Evolutionary conservation across 1,284 basidiomycete species (phyloP).

Genomic region (Golubevia pallescens): DNA sequence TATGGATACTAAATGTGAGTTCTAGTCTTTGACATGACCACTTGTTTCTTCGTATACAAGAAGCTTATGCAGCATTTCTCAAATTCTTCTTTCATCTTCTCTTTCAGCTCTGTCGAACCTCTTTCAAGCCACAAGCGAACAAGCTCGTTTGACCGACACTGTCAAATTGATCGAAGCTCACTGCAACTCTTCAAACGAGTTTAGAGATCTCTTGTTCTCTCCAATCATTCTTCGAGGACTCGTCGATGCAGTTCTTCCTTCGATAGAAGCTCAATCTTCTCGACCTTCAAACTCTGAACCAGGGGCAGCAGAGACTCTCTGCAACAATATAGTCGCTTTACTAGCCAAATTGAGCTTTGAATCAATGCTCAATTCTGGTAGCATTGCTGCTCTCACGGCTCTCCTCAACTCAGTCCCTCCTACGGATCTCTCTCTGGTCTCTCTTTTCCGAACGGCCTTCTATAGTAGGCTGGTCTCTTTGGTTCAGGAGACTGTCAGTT

Average conservation of each 20-base stretch:
- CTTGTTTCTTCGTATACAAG: not conserved
- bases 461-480: constrained; percentile 12
- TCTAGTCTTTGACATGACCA: not conserved
- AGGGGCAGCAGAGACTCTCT: not conserved
- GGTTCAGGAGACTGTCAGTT: not conserved
- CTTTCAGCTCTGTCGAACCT: constrained; percentile 18
- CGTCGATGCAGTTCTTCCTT: constrained; percentile 32
- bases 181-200: constrained; percentile 13
- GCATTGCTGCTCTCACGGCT: constrained; percentile 22
- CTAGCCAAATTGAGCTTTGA: constrained; percentile 27
- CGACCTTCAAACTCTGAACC: constrained; percentile 2
- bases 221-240: constrained; percentile 40
- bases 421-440: constrained; percentile 24
- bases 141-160: constrained; percentile 23
- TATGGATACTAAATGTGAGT: constrained; percentile 23
- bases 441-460: constrained; percentile 20
- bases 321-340: constrained; percentile 15
- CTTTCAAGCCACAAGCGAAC: constrained; percentile 21
- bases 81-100: not conserved
- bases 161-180: constrained; percentile 27
- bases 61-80: too few species aligned
- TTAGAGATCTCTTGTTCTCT: constrained; percentile 40
- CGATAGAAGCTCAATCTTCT: constrained; percentile 10
- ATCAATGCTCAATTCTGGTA: constrained; percentile 25
- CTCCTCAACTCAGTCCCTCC: constrained; percentile 29